These are phyloP conservation scores for Conticribra guillardii DNA, from an alignment of 108 stramenopile species.

Conservation along the genomic window DNA sequence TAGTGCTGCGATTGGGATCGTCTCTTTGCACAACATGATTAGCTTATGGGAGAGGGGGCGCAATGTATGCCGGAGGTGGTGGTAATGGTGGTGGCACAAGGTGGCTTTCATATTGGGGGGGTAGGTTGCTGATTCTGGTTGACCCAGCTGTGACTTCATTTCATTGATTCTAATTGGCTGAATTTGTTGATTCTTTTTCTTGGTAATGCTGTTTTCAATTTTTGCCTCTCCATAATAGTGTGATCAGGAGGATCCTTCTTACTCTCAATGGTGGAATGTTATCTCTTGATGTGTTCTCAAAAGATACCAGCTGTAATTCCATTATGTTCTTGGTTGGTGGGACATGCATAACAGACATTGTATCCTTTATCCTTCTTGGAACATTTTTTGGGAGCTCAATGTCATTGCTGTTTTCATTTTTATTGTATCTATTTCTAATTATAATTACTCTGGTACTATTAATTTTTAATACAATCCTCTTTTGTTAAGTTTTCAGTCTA, in stretches of 20 bases:
- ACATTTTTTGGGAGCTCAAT: slow-evolving; percentile 1
- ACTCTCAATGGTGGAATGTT: slow-evolving; percentile 10
- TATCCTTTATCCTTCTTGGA: neutral
- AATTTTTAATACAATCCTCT: neutral
- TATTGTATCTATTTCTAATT: too few relatives aligned
- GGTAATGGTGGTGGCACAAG: too few relatives aligned
- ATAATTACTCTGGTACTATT: slow-evolving; percentile 13
- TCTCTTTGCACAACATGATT: too few relatives aligned
- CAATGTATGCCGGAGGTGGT: too few relatives aligned
- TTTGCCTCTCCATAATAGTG: slow-evolving; percentile 30
- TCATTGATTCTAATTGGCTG: neutral
- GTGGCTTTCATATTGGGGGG: too few relatives aligned
- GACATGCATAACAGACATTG: slow-evolving; percentile 5
- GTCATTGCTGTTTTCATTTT: neutral
- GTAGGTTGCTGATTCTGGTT: too few relatives aligned
- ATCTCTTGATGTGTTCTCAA: slow-evolving; percentile 4
- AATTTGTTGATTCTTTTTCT: neutral
- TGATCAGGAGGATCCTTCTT: slow-evolving; percentile 17
- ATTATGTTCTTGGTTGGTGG: slow-evolving; percentile 28
- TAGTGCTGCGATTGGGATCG: too few relatives aligned
- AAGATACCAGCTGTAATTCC: slow-evolving; percentile 16
- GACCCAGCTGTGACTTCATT: neutral
- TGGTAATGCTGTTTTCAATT: neutral
- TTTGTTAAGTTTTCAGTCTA: slow-evolving; percentile 6
- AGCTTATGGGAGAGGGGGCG: too few relatives aligned